These are phyloP conservation scores for Wickerhamomyces queroliae DNA, from an alignment of 805 yeast genomes.

Conservation along the genomic window DNA sequence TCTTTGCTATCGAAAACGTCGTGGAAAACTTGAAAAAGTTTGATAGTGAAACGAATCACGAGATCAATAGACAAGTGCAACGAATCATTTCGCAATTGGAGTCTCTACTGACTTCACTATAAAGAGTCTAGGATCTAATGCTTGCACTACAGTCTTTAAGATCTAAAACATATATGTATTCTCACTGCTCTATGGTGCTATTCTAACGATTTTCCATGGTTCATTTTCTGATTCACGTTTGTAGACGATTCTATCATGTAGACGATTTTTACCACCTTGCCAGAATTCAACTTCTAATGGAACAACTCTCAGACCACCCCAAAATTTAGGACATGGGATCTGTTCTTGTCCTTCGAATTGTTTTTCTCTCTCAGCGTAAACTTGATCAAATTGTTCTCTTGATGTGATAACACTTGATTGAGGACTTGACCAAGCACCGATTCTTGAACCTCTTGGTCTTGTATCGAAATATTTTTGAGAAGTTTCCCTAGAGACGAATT, in stretches of 20 bases:
- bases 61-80: too few relatives aligned
- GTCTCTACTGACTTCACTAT: too few relatives aligned
- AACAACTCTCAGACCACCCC: slow-evolving; percentile 92
- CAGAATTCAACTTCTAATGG: slow-evolving; percentile 94
- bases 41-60: too few relatives aligned
- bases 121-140: neutral
- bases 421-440: slow-evolving; percentile 97
- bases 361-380: slow-evolving; percentile 40
- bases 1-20: too few relatives aligned
- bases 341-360: slow-evolving; percentile 57
- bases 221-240: slow-evolving; percentile 45
- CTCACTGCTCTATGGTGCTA: slow-evolving; percentile 57
- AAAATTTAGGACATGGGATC: slow-evolving; percentile 85
- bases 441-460: slow-evolving; percentile 87
- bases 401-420: slow-evolving; percentile 59
- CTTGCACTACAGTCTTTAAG: neutral
- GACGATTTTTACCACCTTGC: slow-evolving; percentile 90
- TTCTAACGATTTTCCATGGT: slow-evolving; percentile 60
- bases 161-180: too few relatives aligned
- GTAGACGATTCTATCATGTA: slow-evolving; percentile 84
- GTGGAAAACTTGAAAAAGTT: too few relatives aligned
- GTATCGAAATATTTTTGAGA: slow-evolving; percentile 75
- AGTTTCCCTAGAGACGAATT: slow-evolving; percentile 65
- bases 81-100: too few relatives aligned
- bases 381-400: slow-evolving; percentile 58